These are phyloP conservation scores for Eruca vesicaria DNA, from an alignment of 441 rosid genomes.

Conservation along the genomic window DNA sequence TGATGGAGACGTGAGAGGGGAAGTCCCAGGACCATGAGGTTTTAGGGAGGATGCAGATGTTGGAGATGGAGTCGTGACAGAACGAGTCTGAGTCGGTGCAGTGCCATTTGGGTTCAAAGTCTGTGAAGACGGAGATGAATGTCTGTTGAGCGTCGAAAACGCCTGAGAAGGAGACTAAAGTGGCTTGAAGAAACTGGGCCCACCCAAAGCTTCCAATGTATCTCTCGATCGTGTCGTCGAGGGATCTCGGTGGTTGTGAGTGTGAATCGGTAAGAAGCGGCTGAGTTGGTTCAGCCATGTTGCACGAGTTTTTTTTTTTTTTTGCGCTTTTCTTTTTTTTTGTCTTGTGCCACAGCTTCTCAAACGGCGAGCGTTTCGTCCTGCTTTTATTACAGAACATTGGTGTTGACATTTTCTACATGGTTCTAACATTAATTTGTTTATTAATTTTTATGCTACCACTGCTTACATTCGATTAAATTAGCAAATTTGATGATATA, in stretches of 20 bases:
- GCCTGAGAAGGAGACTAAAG: conserved; percentile 60
- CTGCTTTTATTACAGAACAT: background rate
- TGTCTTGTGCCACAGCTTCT: background rate
- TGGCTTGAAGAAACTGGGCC: conserved; percentile 55
- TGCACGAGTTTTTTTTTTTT: background rate
- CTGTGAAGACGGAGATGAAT: conserved; percentile 65
- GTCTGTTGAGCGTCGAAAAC: conserved; percentile 78
- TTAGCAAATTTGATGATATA: background rate
- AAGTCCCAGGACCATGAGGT: conserved; percentile 58
- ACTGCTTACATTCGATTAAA: background rate
- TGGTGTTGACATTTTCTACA: conserved; percentile 16
- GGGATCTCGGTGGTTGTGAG: conserved; percentile 34
- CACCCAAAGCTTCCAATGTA: conserved; percentile 47
- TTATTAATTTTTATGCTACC: background rate
- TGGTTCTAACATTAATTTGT: background rate
- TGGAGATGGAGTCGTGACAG: conserved; percentile 31
- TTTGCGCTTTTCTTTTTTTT: background rate
- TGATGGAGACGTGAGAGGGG: conserved; percentile 39
- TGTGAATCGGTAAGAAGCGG: conserved; percentile 26
- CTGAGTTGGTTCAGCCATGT: conserved; percentile 32
- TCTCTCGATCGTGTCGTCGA: conserved; percentile 51
- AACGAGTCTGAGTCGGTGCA: conserved; percentile 33
- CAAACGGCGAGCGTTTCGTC: conserved; percentile 12
- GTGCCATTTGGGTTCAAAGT: conserved; percentile 65
- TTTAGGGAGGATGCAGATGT: conserved; percentile 44